A percentile compares a stretch with the other conserved stretches of the same genome.
Evolutionary conservation across 805 yeast species (phyloP).

Genomic region (Metschnikowia colocasiae): DNA sequence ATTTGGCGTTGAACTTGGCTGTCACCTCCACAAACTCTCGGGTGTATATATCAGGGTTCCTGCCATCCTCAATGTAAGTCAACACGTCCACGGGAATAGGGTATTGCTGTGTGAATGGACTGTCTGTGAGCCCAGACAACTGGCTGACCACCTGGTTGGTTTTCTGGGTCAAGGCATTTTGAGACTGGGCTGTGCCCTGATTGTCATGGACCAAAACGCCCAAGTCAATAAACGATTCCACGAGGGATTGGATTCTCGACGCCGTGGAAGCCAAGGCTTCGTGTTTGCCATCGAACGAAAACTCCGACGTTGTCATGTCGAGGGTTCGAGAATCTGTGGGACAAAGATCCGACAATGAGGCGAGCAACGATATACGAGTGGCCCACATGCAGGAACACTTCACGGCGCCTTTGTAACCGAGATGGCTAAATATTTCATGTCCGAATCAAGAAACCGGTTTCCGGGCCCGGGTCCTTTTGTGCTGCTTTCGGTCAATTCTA

Average conservation of each 20-base stretch:
- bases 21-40: slow-evolving; percentile 94
- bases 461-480: not conserved
- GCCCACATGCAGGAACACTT: not conserved
- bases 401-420: not conserved
- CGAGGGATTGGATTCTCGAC: slow-evolving; percentile 29
- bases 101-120: slow-evolving; percentile 32
- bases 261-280: slow-evolving; percentile 30
- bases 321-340: not conserved
- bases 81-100: slow-evolving; percentile 81
- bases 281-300: slow-evolving; percentile 22
- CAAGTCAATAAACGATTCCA: slow-evolving; percentile 81
- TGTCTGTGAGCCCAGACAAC: slow-evolving; percentile 32
- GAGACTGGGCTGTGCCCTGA: slow-evolving; percentile 82
- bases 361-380: not conserved
- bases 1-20: slow-evolving; percentile 81
- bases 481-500: not conserved
- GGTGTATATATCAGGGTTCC: slow-evolving; percentile 96
- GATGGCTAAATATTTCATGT: not conserved
- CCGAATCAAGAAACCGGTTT: not conserved
- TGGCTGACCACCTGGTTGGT: slow-evolving; percentile 41
- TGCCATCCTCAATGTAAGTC: slow-evolving; percentile 89
- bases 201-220: slow-evolving; percentile 93
- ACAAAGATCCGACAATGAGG: not conserved
- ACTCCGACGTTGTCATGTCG: slow-evolving; percentile 31
- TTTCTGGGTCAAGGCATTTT: slow-evolving; percentile 40